Base-by-base conservation (phyloP, 2,329 filamentous ascomycete species). In the Cryphonectria nitschkei region DNA sequence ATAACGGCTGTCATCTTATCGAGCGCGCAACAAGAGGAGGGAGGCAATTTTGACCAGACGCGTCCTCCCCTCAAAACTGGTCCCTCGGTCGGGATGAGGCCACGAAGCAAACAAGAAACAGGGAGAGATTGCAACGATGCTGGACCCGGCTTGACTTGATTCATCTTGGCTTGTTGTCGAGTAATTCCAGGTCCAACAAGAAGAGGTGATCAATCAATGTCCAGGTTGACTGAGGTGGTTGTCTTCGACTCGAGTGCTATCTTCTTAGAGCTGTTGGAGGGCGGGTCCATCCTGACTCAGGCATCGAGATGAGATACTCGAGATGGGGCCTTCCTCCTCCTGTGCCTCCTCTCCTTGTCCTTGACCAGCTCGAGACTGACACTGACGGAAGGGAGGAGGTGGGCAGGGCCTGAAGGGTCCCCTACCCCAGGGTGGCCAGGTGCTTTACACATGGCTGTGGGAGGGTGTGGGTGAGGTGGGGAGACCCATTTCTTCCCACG, bases 61-160 rank as follows among this genome's bases (percentile, higher is more conserved):
- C 26, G 32, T 22, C 29, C 54, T 32, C 41, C 29, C 14, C 46
- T 37, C 43, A 29, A 37, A 11, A 11, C 11, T 32, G 29, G 34
- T 65, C 64, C 32, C 43, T 37, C 11, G 29, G 32, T 41, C 64
- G 64, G 64, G 46, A 65, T 37, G 46, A 29, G 32, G 43, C 64
- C 16, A 19, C 64, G 46, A 22, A n/a, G 64, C 46, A 65, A 54
- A 56, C 46, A 56, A 22, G 46, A 65, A 32, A 19, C 29, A 11
- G 22, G 2, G n/a, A 54, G 43, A 16, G 22, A 39, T 34, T 32
- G 32, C 58, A 34, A 13, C 32, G 26, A n/a, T 61, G 9, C 58
- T 61, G 43, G 29, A 34, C 7, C 52, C n/a, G 43, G 8, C 63
- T 52, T 32, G 43, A 52, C 43, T 13, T 2, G 46, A 50, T 9